phyloP scores from a whole-genome alignment of 2,329 filamentous ascomycete species.

The Epicoccum nigrum region DNA sequence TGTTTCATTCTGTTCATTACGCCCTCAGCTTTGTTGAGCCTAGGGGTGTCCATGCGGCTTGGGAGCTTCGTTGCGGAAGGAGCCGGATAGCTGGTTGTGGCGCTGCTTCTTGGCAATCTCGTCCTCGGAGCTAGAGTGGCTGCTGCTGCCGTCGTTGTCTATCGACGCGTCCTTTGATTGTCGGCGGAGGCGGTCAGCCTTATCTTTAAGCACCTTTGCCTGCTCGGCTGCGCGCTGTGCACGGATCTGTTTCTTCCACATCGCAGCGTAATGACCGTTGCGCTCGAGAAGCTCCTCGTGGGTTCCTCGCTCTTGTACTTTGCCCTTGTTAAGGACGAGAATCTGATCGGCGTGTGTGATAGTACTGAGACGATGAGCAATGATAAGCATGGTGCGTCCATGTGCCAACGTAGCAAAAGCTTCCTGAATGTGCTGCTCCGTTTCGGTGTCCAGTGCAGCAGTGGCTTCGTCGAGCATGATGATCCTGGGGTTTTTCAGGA shows the following conservation, averaged over 20 bases:
- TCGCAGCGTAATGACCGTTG: conserved; percentile 54
- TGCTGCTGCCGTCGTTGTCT: conserved; percentile 49
- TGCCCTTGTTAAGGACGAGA: conserved; percentile 60
- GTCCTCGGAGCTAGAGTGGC: conserved; percentile 41
- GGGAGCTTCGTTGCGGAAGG: conserved; percentile 21
- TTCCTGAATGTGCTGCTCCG: conserved; percentile 89
- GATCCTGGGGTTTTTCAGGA: conserved; percentile 88
- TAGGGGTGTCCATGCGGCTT: conserved; percentile 41
- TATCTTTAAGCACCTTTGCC: conserved; percentile 56
- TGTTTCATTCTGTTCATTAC: conserved; percentile 1
- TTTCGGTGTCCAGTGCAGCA: conserved; percentile 87
- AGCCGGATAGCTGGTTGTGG: conserved; percentile 12
- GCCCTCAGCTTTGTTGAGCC: neutral
- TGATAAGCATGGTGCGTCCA: conserved; percentile 91
- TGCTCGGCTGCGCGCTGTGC: conserved; percentile 58
- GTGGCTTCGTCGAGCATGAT: conserved; percentile 95
- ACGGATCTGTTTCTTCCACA: conserved; percentile 61
- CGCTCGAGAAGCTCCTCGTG: conserved; percentile 58
- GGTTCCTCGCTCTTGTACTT: conserved; percentile 58
- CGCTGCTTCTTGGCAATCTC: conserved; percentile 34
- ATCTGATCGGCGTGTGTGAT: conserved; percentile 63
- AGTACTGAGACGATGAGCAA: conserved; percentile 73
- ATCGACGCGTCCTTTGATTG: conserved; percentile 54
- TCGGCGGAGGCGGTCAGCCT: conserved; percentile 55
- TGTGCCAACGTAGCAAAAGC: conserved; percentile 81